Evolutionary conservation across 2,329 filamentous ascomycete species (phyloP).

Genomic region (Calonectria naviculata): DNA sequence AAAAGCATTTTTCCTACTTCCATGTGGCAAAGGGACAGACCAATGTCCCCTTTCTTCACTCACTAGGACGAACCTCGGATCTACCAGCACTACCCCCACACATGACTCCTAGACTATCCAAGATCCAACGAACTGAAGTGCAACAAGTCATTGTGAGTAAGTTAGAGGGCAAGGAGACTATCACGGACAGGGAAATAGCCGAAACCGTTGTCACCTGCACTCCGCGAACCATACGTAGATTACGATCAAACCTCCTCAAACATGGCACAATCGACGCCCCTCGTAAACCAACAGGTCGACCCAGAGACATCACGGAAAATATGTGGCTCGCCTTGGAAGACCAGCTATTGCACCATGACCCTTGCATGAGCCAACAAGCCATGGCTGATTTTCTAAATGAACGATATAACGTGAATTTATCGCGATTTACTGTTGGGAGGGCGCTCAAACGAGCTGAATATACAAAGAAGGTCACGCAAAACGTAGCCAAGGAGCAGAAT

Average conservation of each 20-base stretch:
- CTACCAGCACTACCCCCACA: too few relatives aligned
- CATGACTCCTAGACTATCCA: too few relatives aligned
- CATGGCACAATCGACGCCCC: constrained; percentile 5
- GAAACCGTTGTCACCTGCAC: background rate
- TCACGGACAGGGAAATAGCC: too few relatives aligned
- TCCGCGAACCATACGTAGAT: background rate
- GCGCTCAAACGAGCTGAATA: background rate
- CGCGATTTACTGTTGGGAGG: background rate
- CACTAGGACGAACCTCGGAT: too few relatives aligned
- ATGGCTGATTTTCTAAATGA: constrained; percentile 1
- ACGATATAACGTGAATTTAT: background rate
- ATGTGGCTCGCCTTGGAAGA: background rate
- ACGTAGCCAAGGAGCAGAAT: constrained; percentile 34
- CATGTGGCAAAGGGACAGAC: too few relatives aligned
- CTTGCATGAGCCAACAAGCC: background rate
- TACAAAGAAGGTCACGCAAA: constrained; percentile 3
- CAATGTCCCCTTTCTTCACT: too few relatives aligned
- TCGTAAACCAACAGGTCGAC: background rate
- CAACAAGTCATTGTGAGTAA: too few relatives aligned
- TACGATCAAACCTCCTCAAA: background rate
- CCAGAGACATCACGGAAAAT: constrained; percentile 9
- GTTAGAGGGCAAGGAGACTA: too few relatives aligned
- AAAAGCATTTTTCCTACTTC: too few relatives aligned
- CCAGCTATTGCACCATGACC: background rate
- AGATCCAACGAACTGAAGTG: too few relatives aligned